Evolutionary conservation across 2,329 filamentous ascomycete species (phyloP).

Genomic region (Chalaropsis thielavioides): DNA sequence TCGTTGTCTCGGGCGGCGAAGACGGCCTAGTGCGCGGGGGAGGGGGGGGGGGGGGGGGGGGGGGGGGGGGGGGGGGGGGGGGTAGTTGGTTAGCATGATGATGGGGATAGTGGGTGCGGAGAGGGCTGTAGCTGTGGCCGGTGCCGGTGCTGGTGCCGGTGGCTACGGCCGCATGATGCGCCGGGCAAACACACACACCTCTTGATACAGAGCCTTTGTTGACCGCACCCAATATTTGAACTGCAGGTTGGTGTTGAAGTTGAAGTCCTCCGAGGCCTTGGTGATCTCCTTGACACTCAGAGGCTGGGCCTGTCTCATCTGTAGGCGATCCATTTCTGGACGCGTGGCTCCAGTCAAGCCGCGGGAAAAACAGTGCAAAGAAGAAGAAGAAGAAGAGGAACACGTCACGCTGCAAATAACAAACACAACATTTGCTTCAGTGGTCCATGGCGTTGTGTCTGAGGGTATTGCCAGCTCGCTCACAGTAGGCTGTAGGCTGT

Average conservation of each 20-base stretch:
- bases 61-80: no score
- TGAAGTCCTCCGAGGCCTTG: constrained; percentile 60
- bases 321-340: neutral
- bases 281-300: constrained; percentile 61
- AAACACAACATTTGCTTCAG: neutral
- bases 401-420: neutral
- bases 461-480: neutral
- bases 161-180: no score
- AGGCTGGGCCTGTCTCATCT: constrained; percentile 19
- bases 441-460: neutral
- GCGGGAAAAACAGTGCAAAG: neutral
- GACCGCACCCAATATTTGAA: constrained; percentile 72
- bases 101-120: constrained; percentile 18
- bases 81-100: neutral
- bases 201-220: constrained; percentile 62
- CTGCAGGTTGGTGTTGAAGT: constrained; percentile 62
- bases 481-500: no score
- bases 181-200: constrained; percentile 43
- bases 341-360: no score
- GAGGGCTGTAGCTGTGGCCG: no score
- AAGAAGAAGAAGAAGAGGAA: neutral
- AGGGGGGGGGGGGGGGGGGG: no score
- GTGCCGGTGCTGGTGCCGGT: no score
- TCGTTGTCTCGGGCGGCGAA: constrained; percentile 80
- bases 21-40: constrained; percentile 44